Evolutionary conservation across 495 filamentous ascomycete species (phyloP).

Genomic region (Talaromyces trachyspermus): DNA sequence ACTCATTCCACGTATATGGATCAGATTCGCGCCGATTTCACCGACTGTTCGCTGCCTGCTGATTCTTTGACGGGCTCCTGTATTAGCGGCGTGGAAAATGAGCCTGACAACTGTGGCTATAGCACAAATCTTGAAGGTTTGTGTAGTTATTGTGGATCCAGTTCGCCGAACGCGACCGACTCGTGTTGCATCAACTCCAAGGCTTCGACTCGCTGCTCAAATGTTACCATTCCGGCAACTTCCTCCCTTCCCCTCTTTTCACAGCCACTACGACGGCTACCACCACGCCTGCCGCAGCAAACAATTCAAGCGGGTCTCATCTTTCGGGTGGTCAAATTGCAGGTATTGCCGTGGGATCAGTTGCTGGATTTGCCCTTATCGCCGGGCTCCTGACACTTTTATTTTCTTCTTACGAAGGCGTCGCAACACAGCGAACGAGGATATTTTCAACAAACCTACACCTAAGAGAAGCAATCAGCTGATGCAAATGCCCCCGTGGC

Average conservation of each 20-base stretch:
- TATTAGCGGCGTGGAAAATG: conserved; percentile 69
- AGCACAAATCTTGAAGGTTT: conserved; percentile 72
- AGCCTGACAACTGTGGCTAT: conserved; percentile 84
- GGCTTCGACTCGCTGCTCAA: conserved; percentile 58
- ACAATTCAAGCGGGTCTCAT: conserved; percentile 39
- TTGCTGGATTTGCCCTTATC: conserved; percentile 64
- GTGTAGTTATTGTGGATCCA: conserved; percentile 76
- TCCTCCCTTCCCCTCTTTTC: conserved; percentile 61
- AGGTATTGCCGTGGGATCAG: conserved; percentile 77
- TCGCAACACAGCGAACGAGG: conserved; percentile 52
- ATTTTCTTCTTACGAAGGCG: conserved; percentile 53
- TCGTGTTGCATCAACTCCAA: conserved; percentile 88
- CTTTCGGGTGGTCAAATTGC: conserved; percentile 83
- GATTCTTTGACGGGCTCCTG: conserved; percentile 68
- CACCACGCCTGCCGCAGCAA: conserved; percentile 34
- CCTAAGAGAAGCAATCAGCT: conserved; percentile 51
- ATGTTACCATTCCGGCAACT: conserved; percentile 67
- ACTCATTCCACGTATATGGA: conserved; percentile 54
- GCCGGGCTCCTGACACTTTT: conserved; percentile 53
- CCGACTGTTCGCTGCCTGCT: conserved; percentile 75
- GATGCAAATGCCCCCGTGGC: conserved; percentile 39
- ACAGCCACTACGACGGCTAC: conserved; percentile 35
- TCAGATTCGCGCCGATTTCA: conserved; percentile 89
- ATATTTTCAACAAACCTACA: conserved; percentile 78
- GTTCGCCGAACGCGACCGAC: conserved; percentile 84